A percentile compares a stretch with the other conserved stretches of the same genome.
Evolutionary conservation across 2,329 filamentous ascomycete species (phyloP).

Genomic region (Fusarium drepaniforme): DNA sequence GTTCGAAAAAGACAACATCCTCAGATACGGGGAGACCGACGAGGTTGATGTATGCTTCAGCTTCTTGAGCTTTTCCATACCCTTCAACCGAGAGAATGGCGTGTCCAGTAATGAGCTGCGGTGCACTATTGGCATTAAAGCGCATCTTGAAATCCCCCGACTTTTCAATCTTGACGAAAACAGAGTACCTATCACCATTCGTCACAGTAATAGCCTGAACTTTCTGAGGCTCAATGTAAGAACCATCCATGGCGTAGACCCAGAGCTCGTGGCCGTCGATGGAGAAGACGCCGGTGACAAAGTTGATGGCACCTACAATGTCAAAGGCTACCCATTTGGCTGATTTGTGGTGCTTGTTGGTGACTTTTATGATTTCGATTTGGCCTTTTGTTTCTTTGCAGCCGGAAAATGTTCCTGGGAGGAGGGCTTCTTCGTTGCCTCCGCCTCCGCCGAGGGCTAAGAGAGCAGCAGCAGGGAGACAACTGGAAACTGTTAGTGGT

Average conservation of each 20-base stretch:
- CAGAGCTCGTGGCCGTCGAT: conserved; percentile 67
- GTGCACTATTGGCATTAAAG: conserved; percentile 59
- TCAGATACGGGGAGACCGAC: conserved; percentile 57
- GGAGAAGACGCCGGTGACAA: conserved; percentile 58
- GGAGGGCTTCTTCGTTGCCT: conserved; percentile 53
- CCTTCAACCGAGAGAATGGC: conserved; percentile 58
- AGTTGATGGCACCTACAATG: conserved; percentile 64
- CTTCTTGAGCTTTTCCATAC: conserved; percentile 37
- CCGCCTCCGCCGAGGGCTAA: conserved; percentile 49
- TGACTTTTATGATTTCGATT: conserved; percentile 57
- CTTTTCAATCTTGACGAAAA: conserved; percentile 61
- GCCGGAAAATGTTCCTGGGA: conserved; percentile 56
- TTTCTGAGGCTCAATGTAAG: conserved; percentile 64
- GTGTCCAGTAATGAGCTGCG: conserved; percentile 67
- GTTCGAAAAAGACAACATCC: conserved; percentile 58
- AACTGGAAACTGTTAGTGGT: conserved; percentile 27
- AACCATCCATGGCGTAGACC: conserved; percentile 66
- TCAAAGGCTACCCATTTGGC: conserved; percentile 65
- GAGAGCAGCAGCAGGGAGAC: conserved; percentile 51
- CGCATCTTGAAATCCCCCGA: conserved; percentile 67
- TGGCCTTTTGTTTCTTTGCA: conserved; percentile 61
- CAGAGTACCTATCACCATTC: conserved; percentile 66
- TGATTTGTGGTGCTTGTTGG: conserved; percentile 43
- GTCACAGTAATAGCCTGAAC: conserved; percentile 60
- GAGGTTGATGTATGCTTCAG: conserved; percentile 61